phyloP scores from a whole-genome alignment of 2,329 filamentous ascomycete genomes.

The Scedosporium boydii region DNA sequence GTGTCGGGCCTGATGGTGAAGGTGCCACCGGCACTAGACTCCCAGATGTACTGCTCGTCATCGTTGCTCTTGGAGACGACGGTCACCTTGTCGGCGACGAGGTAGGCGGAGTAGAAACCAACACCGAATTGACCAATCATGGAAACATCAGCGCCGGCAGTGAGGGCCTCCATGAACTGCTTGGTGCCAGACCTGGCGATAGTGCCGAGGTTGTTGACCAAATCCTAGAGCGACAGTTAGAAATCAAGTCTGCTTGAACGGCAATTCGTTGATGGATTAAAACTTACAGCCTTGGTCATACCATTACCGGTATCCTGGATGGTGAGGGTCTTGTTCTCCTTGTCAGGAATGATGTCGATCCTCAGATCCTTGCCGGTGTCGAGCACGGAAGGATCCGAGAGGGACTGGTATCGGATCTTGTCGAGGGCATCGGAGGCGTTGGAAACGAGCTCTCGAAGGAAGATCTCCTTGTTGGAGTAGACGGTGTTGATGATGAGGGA shows the following conservation, averaged over 20 bases:
- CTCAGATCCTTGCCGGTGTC: slow-evolving; percentile 96
- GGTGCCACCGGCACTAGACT: slow-evolving; percentile 93
- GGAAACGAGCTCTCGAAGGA: slow-evolving; percentile 96
- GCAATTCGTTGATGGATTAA: neutral
- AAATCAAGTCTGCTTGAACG: slow-evolving; percentile 8
- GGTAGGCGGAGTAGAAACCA: slow-evolving; percentile 99
- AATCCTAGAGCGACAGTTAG: slow-evolving; percentile 55
- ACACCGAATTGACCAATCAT: slow-evolving; percentile 99
- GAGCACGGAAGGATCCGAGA: slow-evolving; percentile 95
- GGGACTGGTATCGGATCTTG: slow-evolving; percentile 98
- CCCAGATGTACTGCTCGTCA: slow-evolving; percentile 99
- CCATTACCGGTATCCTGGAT: slow-evolving; percentile 98
- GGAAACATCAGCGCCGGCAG: slow-evolving; percentile 96
- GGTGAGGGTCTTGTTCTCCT: slow-evolving; percentile 94
- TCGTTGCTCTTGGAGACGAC: slow-evolving; percentile 99
- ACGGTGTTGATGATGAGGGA: slow-evolving; percentile 99
- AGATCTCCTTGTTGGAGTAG: slow-evolving; percentile 99
- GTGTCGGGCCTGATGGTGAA: slow-evolving; percentile 90
- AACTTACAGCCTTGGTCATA: slow-evolving; percentile 98
- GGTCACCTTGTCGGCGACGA: slow-evolving; percentile 91
- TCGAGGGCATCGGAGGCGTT: slow-evolving; percentile 98
- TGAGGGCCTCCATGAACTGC: slow-evolving; percentile 99
- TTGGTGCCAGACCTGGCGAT: slow-evolving; percentile 99
- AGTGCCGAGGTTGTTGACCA: slow-evolving; percentile 99
- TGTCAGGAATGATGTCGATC: slow-evolving; percentile 97